These are phyloP conservation scores for Exophiala bonariae DNA, from an alignment of 2,329 filamentous ascomycete genomes.

Conservation along the genomic window DNA sequence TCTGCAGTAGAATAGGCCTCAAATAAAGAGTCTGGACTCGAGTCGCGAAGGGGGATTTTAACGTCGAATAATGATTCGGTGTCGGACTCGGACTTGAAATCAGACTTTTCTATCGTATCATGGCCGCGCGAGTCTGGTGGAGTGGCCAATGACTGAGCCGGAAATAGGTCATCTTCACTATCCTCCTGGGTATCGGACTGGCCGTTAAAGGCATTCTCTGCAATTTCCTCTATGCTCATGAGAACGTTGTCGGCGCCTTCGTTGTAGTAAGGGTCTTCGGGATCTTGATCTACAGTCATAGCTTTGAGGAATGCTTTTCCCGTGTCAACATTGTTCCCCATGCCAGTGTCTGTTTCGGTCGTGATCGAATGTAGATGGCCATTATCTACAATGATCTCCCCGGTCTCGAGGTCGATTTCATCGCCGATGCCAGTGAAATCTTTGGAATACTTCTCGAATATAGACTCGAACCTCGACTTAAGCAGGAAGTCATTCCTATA, in stretches of 20 bases:
- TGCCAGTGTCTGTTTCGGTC: slow-evolving; percentile 55
- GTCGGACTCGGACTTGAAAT: slow-evolving; percentile 19
- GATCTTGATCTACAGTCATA: slow-evolving; percentile 21
- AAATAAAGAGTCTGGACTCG: slow-evolving; percentile 1
- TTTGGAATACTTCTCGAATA: slow-evolving; percentile 83
- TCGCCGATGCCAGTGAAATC: slow-evolving; percentile 84
- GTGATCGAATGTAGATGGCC: slow-evolving; percentile 72
- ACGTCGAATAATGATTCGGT: slow-evolving; percentile 26
- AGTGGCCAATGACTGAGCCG: not conserved
- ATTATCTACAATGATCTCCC: slow-evolving; percentile 83
- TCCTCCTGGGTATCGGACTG: slow-evolving; percentile 6
- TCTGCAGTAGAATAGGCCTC: not conserved
- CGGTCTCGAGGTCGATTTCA: slow-evolving; percentile 82
- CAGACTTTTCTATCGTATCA: not conserved
- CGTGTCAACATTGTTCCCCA: slow-evolving; percentile 5
- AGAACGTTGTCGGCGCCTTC: slow-evolving; percentile 22
- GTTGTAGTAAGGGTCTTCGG: slow-evolving; percentile 15
- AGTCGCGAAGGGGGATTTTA: not conserved
- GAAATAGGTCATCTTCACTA: slow-evolving; percentile 15
- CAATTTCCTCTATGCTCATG: slow-evolving; percentile 28
- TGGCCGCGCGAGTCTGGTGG: slow-evolving; percentile 6
- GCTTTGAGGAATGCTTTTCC: slow-evolving; percentile 24
- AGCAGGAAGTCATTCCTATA: slow-evolving; percentile 69
- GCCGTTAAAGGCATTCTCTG: slow-evolving; percentile 20
- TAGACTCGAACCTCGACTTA: slow-evolving; percentile 81